Conservation (phyloP, 768 basidiomycete species). For the Suillus fuscotomentosus region DNA sequence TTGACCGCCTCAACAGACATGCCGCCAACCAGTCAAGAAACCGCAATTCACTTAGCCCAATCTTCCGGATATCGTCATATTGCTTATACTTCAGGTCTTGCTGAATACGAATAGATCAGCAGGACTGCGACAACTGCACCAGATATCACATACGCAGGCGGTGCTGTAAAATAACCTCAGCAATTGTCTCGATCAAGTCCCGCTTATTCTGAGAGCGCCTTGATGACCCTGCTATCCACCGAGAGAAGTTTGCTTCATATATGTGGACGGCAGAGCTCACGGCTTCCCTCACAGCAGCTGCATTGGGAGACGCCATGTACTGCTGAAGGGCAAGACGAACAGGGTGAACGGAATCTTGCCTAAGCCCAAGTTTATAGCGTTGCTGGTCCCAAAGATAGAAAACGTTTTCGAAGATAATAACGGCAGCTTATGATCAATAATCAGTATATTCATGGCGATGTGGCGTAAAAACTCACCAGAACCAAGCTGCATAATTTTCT, state of each 20-base stretch:
- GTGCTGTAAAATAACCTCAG: neutral
- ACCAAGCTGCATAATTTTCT: neutral
- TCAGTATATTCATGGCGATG: neutral
- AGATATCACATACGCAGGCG: neutral
- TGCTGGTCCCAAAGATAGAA: neutral
- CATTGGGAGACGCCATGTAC: neutral
- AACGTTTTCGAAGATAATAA: neutral
- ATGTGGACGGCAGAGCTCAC: neutral
- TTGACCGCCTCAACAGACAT: neutral
- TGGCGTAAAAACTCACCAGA: neutral
- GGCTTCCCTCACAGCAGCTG: neutral
- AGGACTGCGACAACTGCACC: neutral
- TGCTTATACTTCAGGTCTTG: neutral
- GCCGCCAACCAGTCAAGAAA: neutral
- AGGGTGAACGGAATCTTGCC: neutral
- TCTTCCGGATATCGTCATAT: neutral
- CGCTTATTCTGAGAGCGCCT: neutral
- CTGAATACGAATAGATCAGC: neutral
- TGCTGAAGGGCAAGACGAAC: neutral
- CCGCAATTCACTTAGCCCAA: neutral
- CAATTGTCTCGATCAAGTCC: neutral
- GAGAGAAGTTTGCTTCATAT: neutral
- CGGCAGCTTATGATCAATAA: neutral
- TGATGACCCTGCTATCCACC: neutral
- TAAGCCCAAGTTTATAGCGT: rapidly evolving